Evolutionary conservation across 257 asterid genomes (phyloP), one percentile per base, ranked within the genome.

Genomic region (Cinchona pubescens): DNA sequence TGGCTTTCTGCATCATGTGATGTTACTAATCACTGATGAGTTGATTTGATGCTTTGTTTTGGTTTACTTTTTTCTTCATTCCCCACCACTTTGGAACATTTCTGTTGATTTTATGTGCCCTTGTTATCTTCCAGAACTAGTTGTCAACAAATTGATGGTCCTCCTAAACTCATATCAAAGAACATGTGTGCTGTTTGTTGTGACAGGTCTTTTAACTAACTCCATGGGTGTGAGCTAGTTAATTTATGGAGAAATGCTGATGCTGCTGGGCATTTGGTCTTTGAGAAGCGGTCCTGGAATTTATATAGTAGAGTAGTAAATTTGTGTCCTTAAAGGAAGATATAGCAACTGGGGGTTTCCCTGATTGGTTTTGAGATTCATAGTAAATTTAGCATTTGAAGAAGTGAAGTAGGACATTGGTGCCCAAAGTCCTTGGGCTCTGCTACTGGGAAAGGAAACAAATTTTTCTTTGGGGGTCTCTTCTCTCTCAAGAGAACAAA

Each of bases 61-160:
- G 73, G 76, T 73, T 65, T 53, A 53, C 45, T 63, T 56, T 45
- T 77, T 45, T 77, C 74, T 76, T 27, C 13, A 35, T 76, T 82
- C 55, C 64, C 71, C 29, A 82, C 82, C 59, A 77, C 81, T 82
- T 73, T 49, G 61, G 76, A 82, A 80, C 86, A 82, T 37, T 27
- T 67, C 46, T 82, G 73, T 90, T 80, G 90, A 83, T 85, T 73
- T 21, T 81, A 72, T n/a, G n/a, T n/a, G n/a, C n/a, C n/a, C n/a
- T n/a, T n/a, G n/a, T n/a, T n/a, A 80, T 75, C 82, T 79, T 79
- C 81, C 86, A 79, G 69, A 87, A 63, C 79, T 58, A 75, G 76
- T 79, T 86, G 95, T 91, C 91, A 84, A 78, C 63, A 49, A 76
- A 77, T 67, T 77, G 80, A 83, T 88, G 86, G 73, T 81, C 72